Base-by-base conservation (phyloP, 75 land plant genomes). In the Larix kaempferi region DNA sequence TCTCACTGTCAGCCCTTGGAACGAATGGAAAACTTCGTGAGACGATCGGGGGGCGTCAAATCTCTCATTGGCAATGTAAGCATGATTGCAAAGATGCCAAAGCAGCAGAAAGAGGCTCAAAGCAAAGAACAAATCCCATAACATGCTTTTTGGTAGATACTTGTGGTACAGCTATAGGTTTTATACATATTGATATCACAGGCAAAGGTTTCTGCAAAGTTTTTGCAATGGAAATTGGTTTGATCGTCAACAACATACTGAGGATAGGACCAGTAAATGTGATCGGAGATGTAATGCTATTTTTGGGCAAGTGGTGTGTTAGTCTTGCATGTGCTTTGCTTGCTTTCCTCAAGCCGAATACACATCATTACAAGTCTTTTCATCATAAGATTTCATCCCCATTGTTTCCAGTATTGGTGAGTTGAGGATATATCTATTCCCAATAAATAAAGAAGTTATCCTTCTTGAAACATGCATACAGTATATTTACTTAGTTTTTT, bases 361-460 rank as follows among this genome's bases (percentile, higher is more conserved):
- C 83, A 13, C 88, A 88, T 79, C 86, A 79, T 26, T 94, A 91
- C 83, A 91, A 81, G 77, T 84, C 92, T 52, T 87, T 87, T 3
- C 94, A 89, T 58, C 89, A 89, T 86, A 91, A 86, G 81, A 85
- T 94, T 27, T 91, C 96, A 1, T 94, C 96, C 1, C 96, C 96
- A 33, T 69, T 94, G 49, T 90, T 94, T 63, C 96, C 94, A 56
- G 96, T 94, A 3, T 83, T 91, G 92, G 96, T 94, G 80, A 73
- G 87, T 55, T 25, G 33, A 4, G 12, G n/a, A 60, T 60, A 60
- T 22, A 60, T 60, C 62, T 60, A 60, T 60, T 21, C 10, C 23
- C 62, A 10, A 21, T 8, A 23, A 23, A 19, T 60, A 21, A 60
- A 3, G 62, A 5, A 19, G 21, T 59, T 59, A 59, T 60, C 62